phyloP scores from a whole-genome alignment of 1,284 basidiomycete species.

The Rhodotorula glutinis region DNA sequence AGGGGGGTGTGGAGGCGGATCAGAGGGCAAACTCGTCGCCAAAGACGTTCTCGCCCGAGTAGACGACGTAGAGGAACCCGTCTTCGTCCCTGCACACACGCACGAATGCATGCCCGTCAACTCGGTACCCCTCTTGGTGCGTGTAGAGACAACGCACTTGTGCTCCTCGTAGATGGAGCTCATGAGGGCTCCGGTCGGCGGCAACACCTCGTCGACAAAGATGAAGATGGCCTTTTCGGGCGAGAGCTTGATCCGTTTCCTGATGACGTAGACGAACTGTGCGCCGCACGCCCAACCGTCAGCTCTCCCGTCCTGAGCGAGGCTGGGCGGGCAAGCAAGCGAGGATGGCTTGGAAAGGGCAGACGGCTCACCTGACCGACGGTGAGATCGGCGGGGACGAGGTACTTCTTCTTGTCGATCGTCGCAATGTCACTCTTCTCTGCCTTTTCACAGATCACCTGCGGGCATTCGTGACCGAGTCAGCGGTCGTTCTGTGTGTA shows the following conservation, averaged over 20 bases:
- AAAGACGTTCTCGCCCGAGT: conserved; percentile 98
- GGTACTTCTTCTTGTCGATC: conserved; percentile 99
- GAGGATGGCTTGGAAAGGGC: too few species aligned
- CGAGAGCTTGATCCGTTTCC: conserved; percentile 99
- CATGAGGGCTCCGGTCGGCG: conserved; percentile 97
- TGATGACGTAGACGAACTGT: conserved; percentile 97
- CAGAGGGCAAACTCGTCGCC: conserved; percentile 50
- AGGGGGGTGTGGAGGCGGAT: not conserved
- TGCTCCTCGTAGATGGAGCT: conserved; percentile 99
- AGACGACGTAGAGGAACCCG: conserved; percentile 72
- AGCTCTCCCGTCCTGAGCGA: too few species aligned
- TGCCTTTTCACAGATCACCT: conserved; percentile 99
- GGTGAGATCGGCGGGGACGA: conserved; percentile 96
- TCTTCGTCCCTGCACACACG: conserved; percentile 75
- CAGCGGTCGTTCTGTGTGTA: too few species aligned
- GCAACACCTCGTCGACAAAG: conserved; percentile 96
- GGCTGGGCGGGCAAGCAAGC: too few species aligned
- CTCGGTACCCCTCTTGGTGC: too few species aligned
- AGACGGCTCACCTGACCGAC: conserved; percentile 55
- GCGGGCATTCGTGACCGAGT: not conserved
- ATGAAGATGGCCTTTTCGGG: conserved; percentile 99
- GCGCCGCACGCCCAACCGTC: too few species aligned
- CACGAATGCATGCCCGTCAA: too few species aligned
- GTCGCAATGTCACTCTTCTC: conserved; percentile 98
- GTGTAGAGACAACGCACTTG: too few species aligned